Evolutionary conservation across 176 grass and related monocot species (phyloP), one percentile per base, ranked within the genome.

Genomic region (Raddia guianensis): DNA sequence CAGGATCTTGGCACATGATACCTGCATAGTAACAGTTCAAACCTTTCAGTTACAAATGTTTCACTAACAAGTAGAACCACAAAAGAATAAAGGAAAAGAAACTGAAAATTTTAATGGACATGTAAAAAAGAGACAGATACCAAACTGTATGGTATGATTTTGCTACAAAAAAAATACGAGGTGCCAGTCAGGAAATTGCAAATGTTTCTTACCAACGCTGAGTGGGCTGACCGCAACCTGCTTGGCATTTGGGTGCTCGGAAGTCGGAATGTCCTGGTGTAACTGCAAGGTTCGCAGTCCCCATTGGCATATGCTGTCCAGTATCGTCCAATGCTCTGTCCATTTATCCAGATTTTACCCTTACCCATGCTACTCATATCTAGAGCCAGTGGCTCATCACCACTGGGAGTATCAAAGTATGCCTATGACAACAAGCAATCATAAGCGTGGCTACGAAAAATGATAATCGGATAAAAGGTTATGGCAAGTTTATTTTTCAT

Each of bases 331-430:
- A 99, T 93, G 77, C 93, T 96, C 75, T 95, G 92, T 74, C 97
- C 97, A 65, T 99, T 99, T 86, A 99, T 96, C 97, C 97, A 99
- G 18, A 90, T 88, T 80, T 99, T 93, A 27, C 97, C 97, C 75
- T 99, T 99, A 12, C 97, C 93, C 97, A 99, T 99, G 77, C 89
- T 93, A 79, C 93, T 79, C 97, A 99, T 99, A 91, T 99, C 97
- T 33, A 96, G 77, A 82, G 97, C 93, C 75, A 99, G 77, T 44
- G 97, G 97, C 32, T 99, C 97, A 21, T 99, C 87, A 1, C 97
- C 97, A 16, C 75, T 91, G 42, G 97, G 93, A 57, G 91, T 82
- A 77, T 95, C 93, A 44, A 99, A 95, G 77, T 96, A 95, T 68
- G 97, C 90, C 97, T 99, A 62, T 59, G 1, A 74, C 75, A 68